Percentiles rank a stretch among this genome's conserved stretches.
These are phyloP conservation scores for Metschnikowia lunata DNA, from an alignment of 805 yeast genomes.

Conservation along the genomic window DNA sequence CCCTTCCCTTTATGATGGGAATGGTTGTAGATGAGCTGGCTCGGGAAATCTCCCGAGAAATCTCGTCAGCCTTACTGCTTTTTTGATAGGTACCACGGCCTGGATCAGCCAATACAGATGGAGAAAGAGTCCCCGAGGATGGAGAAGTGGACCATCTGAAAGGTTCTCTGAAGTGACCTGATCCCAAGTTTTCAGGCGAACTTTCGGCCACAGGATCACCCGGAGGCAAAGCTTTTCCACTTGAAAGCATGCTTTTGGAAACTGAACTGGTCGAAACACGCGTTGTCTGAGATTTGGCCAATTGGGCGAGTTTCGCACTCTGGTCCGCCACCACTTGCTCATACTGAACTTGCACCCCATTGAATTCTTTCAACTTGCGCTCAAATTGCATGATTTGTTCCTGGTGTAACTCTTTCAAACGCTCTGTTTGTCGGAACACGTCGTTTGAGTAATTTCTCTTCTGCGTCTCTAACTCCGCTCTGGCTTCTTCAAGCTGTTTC, in stretches of 20 bases:
- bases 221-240: not conserved
- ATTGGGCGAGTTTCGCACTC: slow-evolving; percentile 30
- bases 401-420: slow-evolving; percentile 24
- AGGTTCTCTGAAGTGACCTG: not conserved
- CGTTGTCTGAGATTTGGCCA: slow-evolving; percentile 25
- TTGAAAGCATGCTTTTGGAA: not conserved
- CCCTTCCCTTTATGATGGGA: slow-evolving; percentile 40
- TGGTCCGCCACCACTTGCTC: slow-evolving; percentile 37
- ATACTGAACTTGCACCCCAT: slow-evolving; percentile 25
- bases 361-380: slow-evolving; percentile 32
- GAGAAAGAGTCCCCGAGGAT: not conserved
- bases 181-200: too few species aligned
- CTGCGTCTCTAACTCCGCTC: slow-evolving; percentile 11
- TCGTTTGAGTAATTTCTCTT: slow-evolving; percentile 22
- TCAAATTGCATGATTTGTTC: slow-evolving; percentile 27
- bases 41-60: not conserved
- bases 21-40: slow-evolving; percentile 3
- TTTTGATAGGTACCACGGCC: too few species aligned
- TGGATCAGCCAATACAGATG: not conserved
- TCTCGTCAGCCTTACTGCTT: too few species aligned
- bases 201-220: too few species aligned
- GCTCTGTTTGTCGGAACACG: slow-evolving; percentile 21
- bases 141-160: not conserved
- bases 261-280: slow-evolving; percentile 27
- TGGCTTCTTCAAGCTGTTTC: slow-evolving; percentile 1